Conservation (phyloP, 495 filamentous ascomycete genomes). For the Neurospora tetraspora region DNA sequence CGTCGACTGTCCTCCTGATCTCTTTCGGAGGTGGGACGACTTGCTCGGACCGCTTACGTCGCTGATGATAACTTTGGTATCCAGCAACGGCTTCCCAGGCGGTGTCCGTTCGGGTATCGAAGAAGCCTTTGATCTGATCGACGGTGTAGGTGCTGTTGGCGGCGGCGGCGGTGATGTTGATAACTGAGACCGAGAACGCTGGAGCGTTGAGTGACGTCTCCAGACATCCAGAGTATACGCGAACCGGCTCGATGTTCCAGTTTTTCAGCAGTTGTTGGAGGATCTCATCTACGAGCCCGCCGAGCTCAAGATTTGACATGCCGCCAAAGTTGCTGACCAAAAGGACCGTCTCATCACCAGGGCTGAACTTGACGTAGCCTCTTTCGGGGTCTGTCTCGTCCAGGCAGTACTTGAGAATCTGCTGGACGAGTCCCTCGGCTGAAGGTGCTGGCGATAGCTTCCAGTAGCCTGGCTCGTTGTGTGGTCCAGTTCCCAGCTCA, state of each 20-base stretch:
- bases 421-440: constrained; percentile 41
- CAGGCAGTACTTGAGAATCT: constrained; percentile 43
- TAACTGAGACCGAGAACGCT: constrained; percentile 49
- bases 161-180: constrained; percentile 42
- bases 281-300: constrained; percentile 44
- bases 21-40: constrained; percentile 30
- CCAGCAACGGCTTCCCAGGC: constrained; percentile 39
- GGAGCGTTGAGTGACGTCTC: constrained; percentile 55
- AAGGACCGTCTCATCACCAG: constrained; percentile 44
- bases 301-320: constrained; percentile 50
- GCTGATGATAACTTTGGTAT: constrained; percentile 16
- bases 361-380: constrained; percentile 47
- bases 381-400: constrained; percentile 46
- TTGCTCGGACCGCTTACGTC: constrained; percentile 31
- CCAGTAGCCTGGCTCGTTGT: constrained; percentile 52
- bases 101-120: constrained; percentile 45
- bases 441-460: constrained; percentile 46
- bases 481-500: constrained; percentile 51
- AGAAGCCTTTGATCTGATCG: constrained; percentile 41
- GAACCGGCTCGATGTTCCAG: constrained; percentile 33
- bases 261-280: constrained; percentile 35
- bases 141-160: constrained; percentile 30
- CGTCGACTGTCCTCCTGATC: constrained; percentile 21
- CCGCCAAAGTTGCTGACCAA: constrained; percentile 56
- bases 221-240: constrained; percentile 36